These are phyloP conservation scores for Colletotrichum paranaense DNA, from an alignment of 2,329 filamentous ascomycete genomes.

Conservation along the genomic window DNA sequence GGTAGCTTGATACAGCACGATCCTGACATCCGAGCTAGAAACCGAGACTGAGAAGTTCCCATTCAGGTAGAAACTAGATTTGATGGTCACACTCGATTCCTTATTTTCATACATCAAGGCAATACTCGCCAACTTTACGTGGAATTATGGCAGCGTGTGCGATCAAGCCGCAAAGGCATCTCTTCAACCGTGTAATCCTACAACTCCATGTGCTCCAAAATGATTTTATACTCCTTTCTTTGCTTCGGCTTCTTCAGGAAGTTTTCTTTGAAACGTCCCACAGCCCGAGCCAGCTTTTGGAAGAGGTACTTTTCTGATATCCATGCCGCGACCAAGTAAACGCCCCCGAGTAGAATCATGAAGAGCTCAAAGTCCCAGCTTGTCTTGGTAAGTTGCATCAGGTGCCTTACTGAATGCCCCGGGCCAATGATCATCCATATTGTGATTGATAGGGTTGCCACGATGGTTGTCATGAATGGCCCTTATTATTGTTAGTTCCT, in stretches of 20 bases:
- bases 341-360: conserved; percentile 75
- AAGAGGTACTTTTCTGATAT: conserved; percentile 78
- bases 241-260: conserved; percentile 75
- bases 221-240: conserved; percentile 88
- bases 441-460: conserved; percentile 73
- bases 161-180: neutral
- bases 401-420: conserved; percentile 71
- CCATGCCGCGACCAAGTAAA: conserved; percentile 78
- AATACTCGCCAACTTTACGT: neutral
- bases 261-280: conserved; percentile 72
- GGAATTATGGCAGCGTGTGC: neutral
- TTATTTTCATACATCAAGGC: neutral
- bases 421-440: conserved; percentile 86
- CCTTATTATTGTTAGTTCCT: conserved; percentile 58
- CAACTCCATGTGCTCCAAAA: conserved; percentile 72
- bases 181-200: neutral
- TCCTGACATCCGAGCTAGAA: neutral
- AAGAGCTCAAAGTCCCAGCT: conserved; percentile 78
- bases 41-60: neutral
- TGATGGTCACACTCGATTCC: too few relatives aligned
- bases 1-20: neutral
- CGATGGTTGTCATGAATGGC: conserved; percentile 85
- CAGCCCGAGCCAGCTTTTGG: conserved; percentile 71
- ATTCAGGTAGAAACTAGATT: neutral
- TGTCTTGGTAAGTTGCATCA: conserved; percentile 91